Evolutionary conservation across 306 rosid species (phyloP).

Genomic region (Trifolium pratense): DNA sequence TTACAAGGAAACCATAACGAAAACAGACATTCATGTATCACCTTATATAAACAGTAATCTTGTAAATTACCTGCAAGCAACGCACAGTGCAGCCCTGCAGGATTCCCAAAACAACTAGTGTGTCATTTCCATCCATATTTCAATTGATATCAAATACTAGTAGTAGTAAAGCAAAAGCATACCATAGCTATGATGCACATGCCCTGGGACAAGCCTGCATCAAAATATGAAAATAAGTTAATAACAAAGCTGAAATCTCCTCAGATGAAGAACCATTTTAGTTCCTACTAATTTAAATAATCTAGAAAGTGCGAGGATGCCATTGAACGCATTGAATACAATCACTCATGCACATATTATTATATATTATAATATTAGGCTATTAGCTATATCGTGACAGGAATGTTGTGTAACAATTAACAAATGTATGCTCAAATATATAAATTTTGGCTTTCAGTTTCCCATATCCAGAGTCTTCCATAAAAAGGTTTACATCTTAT

Average conservation of each 20-base stretch:
- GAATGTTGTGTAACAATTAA: conserved; percentile 21
- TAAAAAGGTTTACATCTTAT: background rate
- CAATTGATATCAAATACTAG: conserved; percentile 32
- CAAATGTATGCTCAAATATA: conserved; percentile 37
- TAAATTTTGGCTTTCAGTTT: conserved; percentile 29
- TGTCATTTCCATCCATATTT: conserved; percentile 39
- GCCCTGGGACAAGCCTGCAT: conserved; percentile 87
- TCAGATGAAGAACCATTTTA: conserved; percentile 32
- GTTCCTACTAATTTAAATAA: conserved; percentile 33
- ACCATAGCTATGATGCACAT: conserved; percentile 86
- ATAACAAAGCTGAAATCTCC: conserved; percentile 37
- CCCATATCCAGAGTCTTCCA: conserved; percentile 19
- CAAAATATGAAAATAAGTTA: conserved; percentile 34
- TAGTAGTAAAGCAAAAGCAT: conserved; percentile 43
- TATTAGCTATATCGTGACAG: conserved; percentile 16
- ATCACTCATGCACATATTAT: conserved; percentile 17
- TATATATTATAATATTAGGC: background rate
- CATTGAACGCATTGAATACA: conserved; percentile 30
- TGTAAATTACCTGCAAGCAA: conserved; percentile 75
- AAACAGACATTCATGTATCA: too few species aligned
- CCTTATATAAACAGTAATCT: too few species aligned
- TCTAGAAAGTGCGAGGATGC: conserved; percentile 19
- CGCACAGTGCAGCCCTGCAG: conserved; percentile 93
- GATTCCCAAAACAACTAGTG: conserved; percentile 37
- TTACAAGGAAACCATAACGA: conserved; percentile 17